phyloP scores from a whole-genome alignment of 2,329 filamentous ascomycete genomes.

The Fusarium bulbicola region DNA sequence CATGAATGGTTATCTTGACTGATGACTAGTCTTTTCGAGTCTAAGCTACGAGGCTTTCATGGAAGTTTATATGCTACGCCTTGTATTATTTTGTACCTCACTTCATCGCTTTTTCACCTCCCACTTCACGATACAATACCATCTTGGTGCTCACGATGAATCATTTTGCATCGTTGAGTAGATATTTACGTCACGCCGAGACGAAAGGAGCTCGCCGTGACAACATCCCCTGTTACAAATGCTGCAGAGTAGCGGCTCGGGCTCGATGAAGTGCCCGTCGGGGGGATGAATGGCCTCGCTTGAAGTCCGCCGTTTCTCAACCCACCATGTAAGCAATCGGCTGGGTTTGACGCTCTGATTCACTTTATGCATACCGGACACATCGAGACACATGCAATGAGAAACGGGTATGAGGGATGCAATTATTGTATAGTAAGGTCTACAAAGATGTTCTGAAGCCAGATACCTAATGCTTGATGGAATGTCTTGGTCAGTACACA shows the following conservation, averaged over 20 bases:
- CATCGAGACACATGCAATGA: no score
- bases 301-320: fast-evolving
- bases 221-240: neutral
- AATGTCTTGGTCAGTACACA: neutral
- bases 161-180: neutral
- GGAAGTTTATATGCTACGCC: neutral
- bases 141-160: neutral
- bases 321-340: no score
- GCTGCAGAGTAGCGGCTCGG: neutral
- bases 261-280: neutral
- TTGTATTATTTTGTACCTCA: fast-evolving
- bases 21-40: no score
- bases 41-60: neutral
- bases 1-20: fast-evolving
- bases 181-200: neutral
- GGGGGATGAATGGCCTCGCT: neutral
- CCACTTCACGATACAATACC: fast-evolving
- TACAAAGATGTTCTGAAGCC: no score
- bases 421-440: no score
- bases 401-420: fast-evolving
- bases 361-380: no score
- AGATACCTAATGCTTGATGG: no score
- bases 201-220: neutral
- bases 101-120: fast-evolving
- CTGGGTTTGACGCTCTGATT: no score